A percentile compares a stretch with the other conserved stretches of the same genome.
phyloP scores from a whole-genome alignment of 768 basidiomycete genomes.

The Rubroboletus pulcherrimus region DNA sequence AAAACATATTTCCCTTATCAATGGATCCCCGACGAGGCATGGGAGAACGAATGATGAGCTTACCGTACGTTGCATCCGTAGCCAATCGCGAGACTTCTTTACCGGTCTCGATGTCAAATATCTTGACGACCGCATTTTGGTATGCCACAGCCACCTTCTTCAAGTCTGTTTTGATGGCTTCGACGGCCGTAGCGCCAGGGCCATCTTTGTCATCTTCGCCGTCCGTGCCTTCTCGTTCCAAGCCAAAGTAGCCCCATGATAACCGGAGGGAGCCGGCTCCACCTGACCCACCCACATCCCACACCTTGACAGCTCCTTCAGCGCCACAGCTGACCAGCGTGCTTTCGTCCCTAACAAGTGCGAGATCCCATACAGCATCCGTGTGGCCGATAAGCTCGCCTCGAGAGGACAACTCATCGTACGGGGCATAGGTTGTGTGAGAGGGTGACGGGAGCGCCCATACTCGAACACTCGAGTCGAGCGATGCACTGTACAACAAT shows the following conservation, averaged over 20 bases:
- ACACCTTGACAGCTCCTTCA: conserved; percentile 89
- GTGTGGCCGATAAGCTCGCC: conserved; percentile 89
- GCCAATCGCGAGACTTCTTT: conserved; percentile 64
- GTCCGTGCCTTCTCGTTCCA: conserved; percentile 44
- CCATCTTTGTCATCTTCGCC: conserved; percentile 42
- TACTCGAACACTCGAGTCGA: conserved; percentile 90
- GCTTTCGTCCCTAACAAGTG: conserved; percentile 76
- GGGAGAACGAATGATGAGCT: conserved; percentile 16
- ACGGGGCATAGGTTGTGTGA: conserved; percentile 89
- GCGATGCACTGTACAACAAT: conserved; percentile 83
- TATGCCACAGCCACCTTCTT: conserved; percentile 90
- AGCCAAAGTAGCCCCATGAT: conserved; percentile 77
- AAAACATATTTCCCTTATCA: conserved; percentile 2
- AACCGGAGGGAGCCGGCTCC: conserved; percentile 56
- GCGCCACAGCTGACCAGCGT: conserved; percentile 87
- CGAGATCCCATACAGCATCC: conserved; percentile 95
- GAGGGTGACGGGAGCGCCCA: conserved; percentile 77
- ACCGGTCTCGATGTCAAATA: conserved; percentile 88
- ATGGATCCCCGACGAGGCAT: background rate
- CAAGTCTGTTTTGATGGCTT: conserved; percentile 76
- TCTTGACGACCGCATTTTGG: conserved; percentile 82
- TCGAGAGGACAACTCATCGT: conserved; percentile 73
- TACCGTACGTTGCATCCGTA: conserved; percentile 59
- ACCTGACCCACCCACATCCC: conserved; percentile 74
- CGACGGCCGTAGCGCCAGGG: conserved; percentile 76